phyloP scores from a whole-genome alignment of 371 early-diverging fungal species.

The Saksenaea vasiformis region DNA sequence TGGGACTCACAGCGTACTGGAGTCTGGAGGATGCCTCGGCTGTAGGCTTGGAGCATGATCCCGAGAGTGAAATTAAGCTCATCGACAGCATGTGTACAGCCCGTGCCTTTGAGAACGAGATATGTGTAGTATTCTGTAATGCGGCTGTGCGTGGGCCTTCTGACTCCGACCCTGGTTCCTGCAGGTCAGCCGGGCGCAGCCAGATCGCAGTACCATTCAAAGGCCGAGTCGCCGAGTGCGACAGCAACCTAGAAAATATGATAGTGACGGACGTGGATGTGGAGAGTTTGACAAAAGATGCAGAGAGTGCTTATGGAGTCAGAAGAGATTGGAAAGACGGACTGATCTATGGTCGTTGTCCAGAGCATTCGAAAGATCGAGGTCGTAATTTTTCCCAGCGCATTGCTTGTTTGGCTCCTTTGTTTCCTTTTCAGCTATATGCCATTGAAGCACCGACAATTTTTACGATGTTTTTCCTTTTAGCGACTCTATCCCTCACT shows the following conservation, averaged over 20 bases:
- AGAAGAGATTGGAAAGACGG: conserved; percentile 37
- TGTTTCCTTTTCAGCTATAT: too few species aligned
- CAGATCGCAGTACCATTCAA: conserved; percentile 43
- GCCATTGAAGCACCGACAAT: too few species aligned
- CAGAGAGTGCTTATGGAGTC: conserved; percentile 32
- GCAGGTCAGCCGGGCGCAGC: conserved; percentile 29
- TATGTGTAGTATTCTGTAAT: conserved; percentile 37
- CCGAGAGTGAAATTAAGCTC: conserved; percentile 27
- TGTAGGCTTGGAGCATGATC: conserved; percentile 19
- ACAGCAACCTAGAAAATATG: conserved; percentile 31
- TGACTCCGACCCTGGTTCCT: conserved; percentile 12
- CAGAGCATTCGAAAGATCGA: background rate
- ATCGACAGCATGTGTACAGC: conserved; percentile 27
- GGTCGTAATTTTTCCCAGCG: too few species aligned
- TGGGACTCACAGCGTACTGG: conserved; percentile 29
- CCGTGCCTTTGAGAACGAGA: conserved; percentile 36
- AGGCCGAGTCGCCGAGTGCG: conserved; percentile 25
- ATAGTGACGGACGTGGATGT: conserved; percentile 32
- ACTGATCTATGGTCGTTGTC: background rate
- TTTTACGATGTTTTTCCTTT: too few species aligned
- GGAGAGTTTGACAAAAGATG: conserved; percentile 21
- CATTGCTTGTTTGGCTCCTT: too few species aligned
- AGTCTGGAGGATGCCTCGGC: conserved; percentile 34
- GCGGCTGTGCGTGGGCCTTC: conserved; percentile 18
- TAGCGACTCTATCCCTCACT: too few species aligned